Evolutionary conservation across 176 grass and related monocot species (phyloP).

Genomic region (Poa pratensis): DNA sequence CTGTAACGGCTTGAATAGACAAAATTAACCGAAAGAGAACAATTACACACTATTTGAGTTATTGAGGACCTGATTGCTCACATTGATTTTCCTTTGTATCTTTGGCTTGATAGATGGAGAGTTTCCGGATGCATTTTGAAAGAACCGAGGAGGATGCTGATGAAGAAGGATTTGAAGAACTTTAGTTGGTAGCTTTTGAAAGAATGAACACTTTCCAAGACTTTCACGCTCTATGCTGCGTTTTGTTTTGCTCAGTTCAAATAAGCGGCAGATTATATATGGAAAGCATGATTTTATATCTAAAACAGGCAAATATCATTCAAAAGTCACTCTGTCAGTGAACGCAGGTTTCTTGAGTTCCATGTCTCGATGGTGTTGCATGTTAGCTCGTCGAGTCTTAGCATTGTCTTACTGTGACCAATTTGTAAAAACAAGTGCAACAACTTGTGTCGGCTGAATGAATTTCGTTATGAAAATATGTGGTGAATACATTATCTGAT

Average conservation of each 20-base stretch:
- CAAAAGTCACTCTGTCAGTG: no score
- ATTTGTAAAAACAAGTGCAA: background rate
- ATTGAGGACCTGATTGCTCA: slow-evolving; percentile 1
- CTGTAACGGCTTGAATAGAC: background rate
- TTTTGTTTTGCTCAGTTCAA: background rate
- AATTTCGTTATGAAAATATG: background rate
- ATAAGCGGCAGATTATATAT: background rate
- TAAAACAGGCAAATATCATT: no score
- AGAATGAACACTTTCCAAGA: background rate
- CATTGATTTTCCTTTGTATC: background rate
- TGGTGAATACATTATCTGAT: no score
- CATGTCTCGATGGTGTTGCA: no score
- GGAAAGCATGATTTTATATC: no score
- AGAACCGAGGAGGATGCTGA: slow-evolving; percentile 66
- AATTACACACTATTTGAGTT: background rate
- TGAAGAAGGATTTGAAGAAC: slow-evolving; percentile 80
- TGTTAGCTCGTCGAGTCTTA: background rate
- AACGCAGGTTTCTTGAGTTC: no score
- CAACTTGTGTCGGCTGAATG: background rate
- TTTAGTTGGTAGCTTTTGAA: slow-evolving; percentile 30
- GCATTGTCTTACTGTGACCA: background rate
- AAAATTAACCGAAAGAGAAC: slow-evolving; percentile 4
- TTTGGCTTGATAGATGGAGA: slow-evolving; percentile 61
- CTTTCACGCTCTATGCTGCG: background rate
- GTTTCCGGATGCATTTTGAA: slow-evolving; percentile 57